Evolutionary conservation across 352 stramenopile species (phyloP), one percentile per base, ranked within the genome.

Genomic region (Globisporangium yorkense): DNA sequence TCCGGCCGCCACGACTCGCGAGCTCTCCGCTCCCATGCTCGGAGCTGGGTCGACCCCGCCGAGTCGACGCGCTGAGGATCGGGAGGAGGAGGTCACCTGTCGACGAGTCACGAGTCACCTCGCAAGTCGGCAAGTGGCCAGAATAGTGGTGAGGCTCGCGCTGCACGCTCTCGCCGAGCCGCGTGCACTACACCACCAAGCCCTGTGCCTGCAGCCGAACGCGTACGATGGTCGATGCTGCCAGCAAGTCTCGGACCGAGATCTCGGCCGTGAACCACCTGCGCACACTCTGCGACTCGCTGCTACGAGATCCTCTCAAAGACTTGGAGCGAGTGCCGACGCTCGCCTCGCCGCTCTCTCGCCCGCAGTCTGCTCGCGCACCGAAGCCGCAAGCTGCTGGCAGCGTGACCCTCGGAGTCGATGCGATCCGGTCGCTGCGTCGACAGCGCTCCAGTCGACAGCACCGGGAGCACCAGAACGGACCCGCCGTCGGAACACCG

Each of bases 21-120:
- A 83, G 63, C 74, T 59, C 63, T 77, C 68, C n/a, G 55, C 66
- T 29, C 73, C 73, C 73, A 83, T 83, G 5, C 43, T 46, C 13
- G 16, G 18, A 2, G n/a, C 15, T 10, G 24, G 7, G 5, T 2
- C 29, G 16, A 31, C 2, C 24, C 24, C 2, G 24, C 24, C 39
- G 16, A 43, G 39, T 43, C 39, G 39, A 43, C 39, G 24, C 33
- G 12, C 33, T 9, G 33, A 39, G 27, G 56, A 58, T 57, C 51
- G 43, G 60, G 51, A 68, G 61, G 24, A 27, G 24, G 24, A 27
- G 24, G 24, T 27, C 24, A 27, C 24, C 24, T 27, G 1, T 27
- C 24, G 24, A 27, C 24, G 24, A 27, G 24, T 27, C 24, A 27
- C 24, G 24, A 27, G 24, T 27, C 24, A 27, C 24, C 24, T 27